phyloP scores from a whole-genome alignment of 148 eudicot genomes.

The Rhododendron ovatum region DNA sequence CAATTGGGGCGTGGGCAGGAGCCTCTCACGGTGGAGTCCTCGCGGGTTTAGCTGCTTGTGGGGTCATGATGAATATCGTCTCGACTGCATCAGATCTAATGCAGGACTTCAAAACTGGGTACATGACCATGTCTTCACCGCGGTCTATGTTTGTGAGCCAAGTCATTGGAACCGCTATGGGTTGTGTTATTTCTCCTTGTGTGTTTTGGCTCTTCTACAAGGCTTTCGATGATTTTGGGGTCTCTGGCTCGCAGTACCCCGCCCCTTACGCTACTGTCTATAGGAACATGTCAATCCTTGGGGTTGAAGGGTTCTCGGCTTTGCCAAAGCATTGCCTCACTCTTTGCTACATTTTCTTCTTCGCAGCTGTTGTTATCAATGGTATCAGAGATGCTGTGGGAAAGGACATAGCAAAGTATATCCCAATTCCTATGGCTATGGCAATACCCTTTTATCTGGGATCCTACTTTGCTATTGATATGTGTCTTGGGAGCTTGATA shows the following conservation, averaged over 20 bases:
- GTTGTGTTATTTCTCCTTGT: conserved; percentile 56
- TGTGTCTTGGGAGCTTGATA: conserved; percentile 68
- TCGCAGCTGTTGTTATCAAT: conserved; percentile 35
- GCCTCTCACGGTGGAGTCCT: conserved; percentile 58
- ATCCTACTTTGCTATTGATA: conserved; percentile 55
- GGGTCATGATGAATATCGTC: conserved; percentile 88
- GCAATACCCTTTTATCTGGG: conserved; percentile 66
- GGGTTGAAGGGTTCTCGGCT: conserved; percentile 48
- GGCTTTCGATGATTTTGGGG: conserved; percentile 43
- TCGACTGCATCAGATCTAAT: conserved; percentile 64
- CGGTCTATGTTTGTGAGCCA: conserved; percentile 71
- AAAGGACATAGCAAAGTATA: conserved; percentile 22
- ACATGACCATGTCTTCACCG: conserved; percentile 60
- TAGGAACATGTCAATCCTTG: conserved; percentile 47
- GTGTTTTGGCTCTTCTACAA: conserved; percentile 64
- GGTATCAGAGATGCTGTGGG: conserved; percentile 32
- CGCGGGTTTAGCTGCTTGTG: conserved; percentile 80
- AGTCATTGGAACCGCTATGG: conserved; percentile 56
- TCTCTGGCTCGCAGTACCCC: conserved; percentile 23
- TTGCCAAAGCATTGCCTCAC: conserved; percentile 54
- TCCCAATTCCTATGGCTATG: conserved; percentile 74
- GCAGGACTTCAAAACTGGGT: conserved; percentile 81
- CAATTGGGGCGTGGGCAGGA: conserved; percentile 81
- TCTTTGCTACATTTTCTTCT: conserved; percentile 40
- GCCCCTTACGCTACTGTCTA: conserved; percentile 46